These are phyloP conservation scores for Cinnamomum chago DNA, from an alignment of 164 flowering plant species.

Conservation along the genomic window DNA sequence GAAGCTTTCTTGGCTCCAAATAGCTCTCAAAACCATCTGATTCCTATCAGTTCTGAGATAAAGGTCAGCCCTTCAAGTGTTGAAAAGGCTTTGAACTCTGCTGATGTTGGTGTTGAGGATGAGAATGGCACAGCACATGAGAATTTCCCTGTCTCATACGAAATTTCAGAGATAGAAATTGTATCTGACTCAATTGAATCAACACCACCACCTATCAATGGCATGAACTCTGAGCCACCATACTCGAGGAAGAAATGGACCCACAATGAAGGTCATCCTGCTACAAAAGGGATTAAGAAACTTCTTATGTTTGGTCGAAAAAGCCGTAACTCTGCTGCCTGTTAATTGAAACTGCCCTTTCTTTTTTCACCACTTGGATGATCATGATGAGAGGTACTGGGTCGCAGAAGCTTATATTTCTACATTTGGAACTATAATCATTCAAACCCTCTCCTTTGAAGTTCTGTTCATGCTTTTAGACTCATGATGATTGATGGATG, in stretches of 20 bases:
- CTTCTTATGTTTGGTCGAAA: slow-evolving; percentile 71
- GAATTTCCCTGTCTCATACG: slow-evolving; percentile 18
- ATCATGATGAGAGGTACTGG: not conserved
- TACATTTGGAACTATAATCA: not conserved
- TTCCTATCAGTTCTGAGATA: slow-evolving; percentile 11
- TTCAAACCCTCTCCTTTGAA: not conserved
- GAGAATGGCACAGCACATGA: slow-evolving; percentile 15
- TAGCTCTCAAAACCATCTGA: slow-evolving; percentile 1
- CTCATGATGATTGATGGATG: not conserved
- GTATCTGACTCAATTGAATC: slow-evolving; percentile 18
- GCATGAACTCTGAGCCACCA: slow-evolving; percentile 27
- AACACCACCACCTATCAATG: slow-evolving; percentile 41
- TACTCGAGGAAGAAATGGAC: slow-evolving; percentile 72
- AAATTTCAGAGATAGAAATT: slow-evolving; percentile 13
- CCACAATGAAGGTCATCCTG: slow-evolving; percentile 41
- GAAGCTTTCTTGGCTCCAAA: not conserved
- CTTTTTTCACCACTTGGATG: not conserved
- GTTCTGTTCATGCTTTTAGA: not conserved
- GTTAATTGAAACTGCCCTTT: slow-evolving; percentile 16
- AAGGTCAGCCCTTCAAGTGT: slow-evolving; percentile 15
- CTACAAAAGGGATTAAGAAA: slow-evolving; percentile 64
- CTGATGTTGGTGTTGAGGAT: slow-evolving; percentile 20
- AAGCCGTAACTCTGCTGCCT: slow-evolving; percentile 19
- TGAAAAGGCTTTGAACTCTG: slow-evolving; percentile 8
- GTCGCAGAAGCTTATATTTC: not conserved